A percentile compares a stretch with the other conserved stretches of the same genome.
Evolutionary conservation across 805 yeast species (phyloP).

Genomic region (Danielia oregonensis): DNA sequence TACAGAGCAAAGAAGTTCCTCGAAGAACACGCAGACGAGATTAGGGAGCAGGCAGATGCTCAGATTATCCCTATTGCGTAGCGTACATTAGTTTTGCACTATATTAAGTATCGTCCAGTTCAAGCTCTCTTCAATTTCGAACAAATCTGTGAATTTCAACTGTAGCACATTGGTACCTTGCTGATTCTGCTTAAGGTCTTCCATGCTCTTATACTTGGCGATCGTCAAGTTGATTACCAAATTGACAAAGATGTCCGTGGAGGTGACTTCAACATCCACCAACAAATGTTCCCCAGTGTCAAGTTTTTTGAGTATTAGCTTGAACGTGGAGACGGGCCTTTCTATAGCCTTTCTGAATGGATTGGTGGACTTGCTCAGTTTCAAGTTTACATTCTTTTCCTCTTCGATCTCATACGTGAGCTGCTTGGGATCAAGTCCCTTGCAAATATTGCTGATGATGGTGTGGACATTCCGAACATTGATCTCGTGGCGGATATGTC

Average conservation of each 20-base stretch:
- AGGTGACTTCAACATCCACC: constrained; percentile 28
- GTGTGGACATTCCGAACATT: constrained; percentile 27
- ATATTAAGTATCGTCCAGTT: constrained; percentile 48
- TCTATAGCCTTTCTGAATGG: constrained; percentile 40
- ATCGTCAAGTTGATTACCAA: constrained; percentile 33
- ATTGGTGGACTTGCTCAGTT: constrained; percentile 15
- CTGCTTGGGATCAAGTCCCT: constrained; percentile 5
- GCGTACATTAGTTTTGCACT: constrained; percentile 11
- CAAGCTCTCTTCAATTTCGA: constrained; percentile 53
- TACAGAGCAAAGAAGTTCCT: constrained; percentile 42
- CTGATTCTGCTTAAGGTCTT: constrained; percentile 24
- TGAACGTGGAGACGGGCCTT: constrained; percentile 32
- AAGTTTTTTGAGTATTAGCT: constrained; percentile 19
- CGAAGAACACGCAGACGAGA: constrained; percentile 36
- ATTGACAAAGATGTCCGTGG: constrained; percentile 41
- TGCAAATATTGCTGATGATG: constrained; percentile 24
- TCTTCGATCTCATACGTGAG: constrained; percentile 6
- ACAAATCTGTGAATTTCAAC: constrained; percentile 46
- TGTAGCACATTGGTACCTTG: constrained; percentile 40
- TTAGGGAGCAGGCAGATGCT: constrained; percentile 26
- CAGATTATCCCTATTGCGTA: constrained; percentile 29
- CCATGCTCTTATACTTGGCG: constrained; percentile 23
- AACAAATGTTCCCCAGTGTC: constrained; percentile 19
- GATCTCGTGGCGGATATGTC: constrained; percentile 53
- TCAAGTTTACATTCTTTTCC: constrained; percentile 25